A percentile compares a stretch with the other conserved stretches of the same genome.
Conservation (phyloP, 768 basidiomycete species). For the Calocera viscosa region DNA sequence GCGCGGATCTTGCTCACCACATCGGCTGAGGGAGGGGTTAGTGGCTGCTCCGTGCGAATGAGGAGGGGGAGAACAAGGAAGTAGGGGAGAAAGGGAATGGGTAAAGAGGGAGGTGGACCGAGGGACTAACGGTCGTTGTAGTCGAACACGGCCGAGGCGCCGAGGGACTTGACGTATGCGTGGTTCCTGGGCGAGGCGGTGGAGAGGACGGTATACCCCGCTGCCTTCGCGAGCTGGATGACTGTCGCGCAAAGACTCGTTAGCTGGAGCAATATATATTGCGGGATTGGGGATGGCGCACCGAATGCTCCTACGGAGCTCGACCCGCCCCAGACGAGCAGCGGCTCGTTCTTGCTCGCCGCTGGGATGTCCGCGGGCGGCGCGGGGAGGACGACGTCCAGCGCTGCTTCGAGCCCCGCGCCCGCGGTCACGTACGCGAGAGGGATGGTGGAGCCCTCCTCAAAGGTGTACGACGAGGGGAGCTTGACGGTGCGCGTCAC, state of each 20-base stretch:
- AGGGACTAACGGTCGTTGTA: conserved; percentile 25
- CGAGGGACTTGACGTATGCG: conserved; percentile 31
- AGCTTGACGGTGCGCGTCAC: conserved; percentile 20
- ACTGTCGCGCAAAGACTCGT: conserved; percentile 14
- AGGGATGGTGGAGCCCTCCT: conserved; percentile 31
- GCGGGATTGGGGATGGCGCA: background rate
- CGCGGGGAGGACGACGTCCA: conserved; percentile 28
- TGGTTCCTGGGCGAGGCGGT: conserved; percentile 34
- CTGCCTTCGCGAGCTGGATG: conserved; percentile 32
- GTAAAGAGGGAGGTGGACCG: background rate
- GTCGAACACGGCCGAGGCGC: conserved; percentile 33
- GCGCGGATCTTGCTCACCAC: conserved; percentile 13
- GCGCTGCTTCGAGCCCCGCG: conserved; percentile 30
- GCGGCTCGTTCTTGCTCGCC: background rate
- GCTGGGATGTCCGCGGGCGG: conserved; percentile 16
- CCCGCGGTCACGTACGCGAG: conserved; percentile 36
- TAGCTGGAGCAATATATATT: background rate
- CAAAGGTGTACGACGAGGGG: conserved; percentile 20
- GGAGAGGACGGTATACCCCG: conserved; percentile 35
- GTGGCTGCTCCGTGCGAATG: background rate
- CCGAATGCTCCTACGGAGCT: background rate
- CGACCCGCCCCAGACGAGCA: background rate
- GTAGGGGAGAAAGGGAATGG: background rate
- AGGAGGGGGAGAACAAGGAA: background rate
- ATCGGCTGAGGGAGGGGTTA: conserved; percentile 6